Percentiles rank a stretch among this genome's conserved stretches.
phyloP scores from a whole-genome alignment of 139 green algal species.

The Ulvella scutata region DNA sequence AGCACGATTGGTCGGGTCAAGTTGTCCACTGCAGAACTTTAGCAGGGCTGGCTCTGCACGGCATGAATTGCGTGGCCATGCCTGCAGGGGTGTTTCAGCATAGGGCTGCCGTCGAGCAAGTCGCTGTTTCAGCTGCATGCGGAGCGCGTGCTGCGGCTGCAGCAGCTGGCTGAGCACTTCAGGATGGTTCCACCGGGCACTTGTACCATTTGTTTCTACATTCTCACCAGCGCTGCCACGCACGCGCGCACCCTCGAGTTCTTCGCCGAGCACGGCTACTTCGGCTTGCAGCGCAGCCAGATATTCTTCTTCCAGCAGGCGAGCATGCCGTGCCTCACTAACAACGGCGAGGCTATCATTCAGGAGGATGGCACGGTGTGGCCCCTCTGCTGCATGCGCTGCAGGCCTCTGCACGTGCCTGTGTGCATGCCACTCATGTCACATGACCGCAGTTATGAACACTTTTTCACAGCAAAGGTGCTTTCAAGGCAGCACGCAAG shows the following conservation, averaged over 20 bases:
- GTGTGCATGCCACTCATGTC: no score
- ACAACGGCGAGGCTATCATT: constrained; percentile 71
- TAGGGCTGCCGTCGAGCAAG: constrained; percentile 78
- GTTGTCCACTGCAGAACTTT: no score
- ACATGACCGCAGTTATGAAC: no score
- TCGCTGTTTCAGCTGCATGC: constrained; percentile 82
- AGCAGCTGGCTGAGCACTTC: constrained; percentile 31
- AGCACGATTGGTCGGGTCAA: no score
- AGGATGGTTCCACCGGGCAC: background rate
- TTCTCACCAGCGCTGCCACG: constrained; percentile 87
- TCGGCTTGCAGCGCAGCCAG: constrained; percentile 54
- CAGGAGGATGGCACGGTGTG: constrained; percentile 12
- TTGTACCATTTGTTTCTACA: constrained; percentile 53
- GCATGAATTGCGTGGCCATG: no score
- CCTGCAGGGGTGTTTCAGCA: constrained; percentile 75
- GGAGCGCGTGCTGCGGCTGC: constrained; percentile 62
- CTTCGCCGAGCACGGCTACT: constrained; percentile 55
- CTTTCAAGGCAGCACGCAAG: no score
- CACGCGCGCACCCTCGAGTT: constrained; percentile 46
- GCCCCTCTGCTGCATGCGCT: background rate
- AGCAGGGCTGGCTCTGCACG: no score
- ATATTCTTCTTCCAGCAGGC: constrained; percentile 87
- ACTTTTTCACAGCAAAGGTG: no score
- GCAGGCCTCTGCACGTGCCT: background rate
- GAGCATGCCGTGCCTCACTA: constrained; percentile 67